Conservation (phyloP, 495 filamentous ascomycete species). For the Penicillium daleae region DNA sequence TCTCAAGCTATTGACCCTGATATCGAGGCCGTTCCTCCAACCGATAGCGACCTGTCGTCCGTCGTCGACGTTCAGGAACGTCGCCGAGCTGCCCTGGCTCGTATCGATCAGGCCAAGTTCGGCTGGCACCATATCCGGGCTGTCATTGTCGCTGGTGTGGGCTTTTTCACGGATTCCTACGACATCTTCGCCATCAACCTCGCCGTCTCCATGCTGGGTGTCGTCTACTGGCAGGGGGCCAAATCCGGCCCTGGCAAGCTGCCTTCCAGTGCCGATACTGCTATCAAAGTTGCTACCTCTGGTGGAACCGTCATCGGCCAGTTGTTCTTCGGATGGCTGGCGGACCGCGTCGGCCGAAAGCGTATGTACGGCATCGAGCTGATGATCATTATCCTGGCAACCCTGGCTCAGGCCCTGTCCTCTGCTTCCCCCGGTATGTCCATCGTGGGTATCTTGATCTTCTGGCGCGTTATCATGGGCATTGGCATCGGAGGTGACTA, state of each 20-base stretch:
- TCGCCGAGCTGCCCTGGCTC: not conserved
- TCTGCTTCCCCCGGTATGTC: conserved; percentile 68
- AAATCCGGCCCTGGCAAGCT: conserved; percentile 54
- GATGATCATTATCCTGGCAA: conserved; percentile 85
- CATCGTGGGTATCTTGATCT: conserved; percentile 77
- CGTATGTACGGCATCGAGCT: conserved; percentile 88
- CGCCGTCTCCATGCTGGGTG: conserved; percentile 66
- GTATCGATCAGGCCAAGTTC: conserved; percentile 49
- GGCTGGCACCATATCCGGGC: conserved; percentile 80
- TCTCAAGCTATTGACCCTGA: not conserved
- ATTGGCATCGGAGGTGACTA: conserved; percentile 88
- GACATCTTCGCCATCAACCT: conserved; percentile 83
- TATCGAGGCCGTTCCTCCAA: not conserved
- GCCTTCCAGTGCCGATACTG: conserved; percentile 69
- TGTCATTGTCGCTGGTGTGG: conserved; percentile 75
- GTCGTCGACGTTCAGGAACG: conserved; percentile 64
- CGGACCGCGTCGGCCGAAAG: conserved; percentile 79
- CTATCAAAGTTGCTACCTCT: conserved; percentile 88
- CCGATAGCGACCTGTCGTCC: conserved; percentile 48
- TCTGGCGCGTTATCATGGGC: conserved; percentile 89
- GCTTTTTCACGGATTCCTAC: conserved; percentile 84
- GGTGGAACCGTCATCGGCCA: conserved; percentile 87
- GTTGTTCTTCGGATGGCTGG: conserved; percentile 77
- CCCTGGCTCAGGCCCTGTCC: conserved; percentile 75
- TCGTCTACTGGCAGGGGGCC: conserved; percentile 70